Conservation (phyloP, 768 basidiomycete species). For the Tricholoma sp. region DNA sequence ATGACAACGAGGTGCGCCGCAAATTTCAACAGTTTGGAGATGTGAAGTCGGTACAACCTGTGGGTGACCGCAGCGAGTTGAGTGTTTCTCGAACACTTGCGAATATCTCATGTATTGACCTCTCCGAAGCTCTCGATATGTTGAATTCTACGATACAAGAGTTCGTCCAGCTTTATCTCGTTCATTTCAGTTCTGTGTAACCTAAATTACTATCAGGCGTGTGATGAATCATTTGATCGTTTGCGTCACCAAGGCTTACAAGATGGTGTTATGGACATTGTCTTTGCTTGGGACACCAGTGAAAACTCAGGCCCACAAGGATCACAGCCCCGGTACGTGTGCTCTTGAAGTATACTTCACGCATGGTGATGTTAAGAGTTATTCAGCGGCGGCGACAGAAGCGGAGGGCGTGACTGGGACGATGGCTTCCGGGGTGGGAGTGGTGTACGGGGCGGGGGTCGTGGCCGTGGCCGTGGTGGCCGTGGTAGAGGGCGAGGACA, state of each 20-base stretch:
- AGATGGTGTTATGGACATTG: constrained; percentile 86
- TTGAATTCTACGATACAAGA: constrained; percentile 92
- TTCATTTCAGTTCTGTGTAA: constrained; percentile 5
- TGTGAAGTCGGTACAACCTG: constrained; percentile 71
- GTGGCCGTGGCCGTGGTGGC: constrained; percentile 37
- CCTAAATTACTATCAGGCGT: constrained; percentile 42
- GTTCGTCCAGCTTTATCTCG: constrained; percentile 34
- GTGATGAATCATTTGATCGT: constrained; percentile 73
- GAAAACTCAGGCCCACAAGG: constrained; percentile 46
- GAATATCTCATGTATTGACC: neutral
- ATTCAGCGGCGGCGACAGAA: constrained; percentile 27
- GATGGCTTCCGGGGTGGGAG: constrained; percentile 34
- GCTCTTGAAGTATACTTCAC: constrained; percentile 2
- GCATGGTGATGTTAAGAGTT: neutral
- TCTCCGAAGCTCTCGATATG: constrained; percentile 66
- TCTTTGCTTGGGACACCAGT: constrained; percentile 77
- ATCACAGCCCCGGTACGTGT: constrained; percentile 13
- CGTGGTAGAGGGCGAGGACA: constrained; percentile 35
- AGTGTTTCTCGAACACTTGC: neutral
- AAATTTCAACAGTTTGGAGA: constrained; percentile 90
- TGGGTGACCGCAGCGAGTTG: constrained; percentile 61
- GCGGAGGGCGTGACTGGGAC: constrained; percentile 26
- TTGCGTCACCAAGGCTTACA: constrained; percentile 73
- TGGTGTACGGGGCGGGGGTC: constrained; percentile 32
- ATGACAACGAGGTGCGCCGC: constrained; percentile 80